Base-by-base conservation (phyloP, 345 rosid species). In the Pistacia vera region DNA sequence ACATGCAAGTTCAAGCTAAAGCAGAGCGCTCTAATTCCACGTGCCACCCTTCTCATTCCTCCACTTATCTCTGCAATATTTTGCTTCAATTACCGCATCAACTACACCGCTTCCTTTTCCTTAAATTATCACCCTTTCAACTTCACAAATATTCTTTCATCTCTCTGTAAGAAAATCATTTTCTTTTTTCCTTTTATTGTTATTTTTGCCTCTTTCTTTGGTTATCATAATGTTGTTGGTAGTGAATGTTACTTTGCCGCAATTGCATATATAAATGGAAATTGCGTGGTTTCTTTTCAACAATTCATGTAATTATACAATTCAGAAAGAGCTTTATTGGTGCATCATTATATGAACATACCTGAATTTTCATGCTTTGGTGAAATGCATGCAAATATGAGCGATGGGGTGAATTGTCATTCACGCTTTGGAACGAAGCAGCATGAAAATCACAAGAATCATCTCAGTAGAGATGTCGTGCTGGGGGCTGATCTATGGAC, bases 401-500 rank as follows among this genome's bases (percentile, higher is more conserved):
- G 28, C 66, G 36, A 59, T 66, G 49, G 2, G 18, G 68, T 30
- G 55, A 52, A 71, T 61, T 8, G 14, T 20, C 46, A 55, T 61
- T 72, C 49, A 6, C 8, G 33, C 25, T 67, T 41, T 41, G 52
- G 63, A 56, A 28, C 64, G 65, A 79, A 76, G 72, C 73, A 72
- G 73, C 82, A 56, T 48, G 80, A 72, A 75, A 46, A 57, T 63
- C 61, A 48, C 3, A 78, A 80, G 44, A 56, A 73, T 61, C 64
- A 70, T 30, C 71, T 56, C 14, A 46, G 63, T 51, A 75, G 75
- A 81, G 74, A 73, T 63, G 61, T 51, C 49, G 68, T 76, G 75
- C 57, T 60, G 36, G 75, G 71, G 16, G 75, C 68, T 56, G 82
- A 83, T 57, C 85, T 88, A 38, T 87, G 94, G 94, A 87, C 63